A percentile compares a stretch with the other conserved stretches of the same genome.
Conservation (phyloP, 1,284 basidiomycete genomes). For the Cryptococcus hybrid region DNA sequence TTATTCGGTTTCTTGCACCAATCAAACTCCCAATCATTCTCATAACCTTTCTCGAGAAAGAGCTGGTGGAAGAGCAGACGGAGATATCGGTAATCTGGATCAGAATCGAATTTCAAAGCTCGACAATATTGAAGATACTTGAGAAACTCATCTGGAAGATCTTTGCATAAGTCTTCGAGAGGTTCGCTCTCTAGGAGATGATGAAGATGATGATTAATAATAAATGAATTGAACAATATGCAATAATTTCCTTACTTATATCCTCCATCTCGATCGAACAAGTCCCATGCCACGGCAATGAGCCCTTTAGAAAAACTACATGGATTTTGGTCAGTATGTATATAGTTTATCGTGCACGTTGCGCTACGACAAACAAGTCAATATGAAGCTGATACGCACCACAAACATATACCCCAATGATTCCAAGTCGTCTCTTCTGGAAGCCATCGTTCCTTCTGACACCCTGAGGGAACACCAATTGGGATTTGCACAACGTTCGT, state of each 20-base stretch:
- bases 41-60: slow-evolving; percentile 93
- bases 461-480: slow-evolving; percentile 99
- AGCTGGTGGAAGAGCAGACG: slow-evolving; percentile 97
- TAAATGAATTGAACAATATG: not conserved
- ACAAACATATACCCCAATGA: slow-evolving; percentile 95
- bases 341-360: too few species aligned
- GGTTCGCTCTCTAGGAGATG: slow-evolving; percentile 79
- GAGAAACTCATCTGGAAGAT: slow-evolving; percentile 96
- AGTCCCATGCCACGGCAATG: slow-evolving; percentile 96
- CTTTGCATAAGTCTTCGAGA: slow-evolving; percentile 90
- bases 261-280: slow-evolving; percentile 99
- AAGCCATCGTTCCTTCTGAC: slow-evolving; percentile 94
- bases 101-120: slow-evolving; percentile 95
- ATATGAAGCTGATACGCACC: slow-evolving; percentile 22
- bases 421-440: slow-evolving; percentile 92
- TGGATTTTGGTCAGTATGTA: too few species aligned
- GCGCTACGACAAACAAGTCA: slow-evolving; percentile 6
- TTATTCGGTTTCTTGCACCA: slow-evolving; percentile 57
- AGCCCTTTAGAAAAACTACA: slow-evolving; percentile 86
- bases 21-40: slow-evolving; percentile 98
- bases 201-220: not conserved
- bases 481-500: slow-evolving; percentile 97
- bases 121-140: slow-evolving; percentile 98
- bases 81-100: slow-evolving; percentile 95
- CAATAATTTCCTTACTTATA: slow-evolving; percentile 82